Evolutionary conservation across 2,329 filamentous ascomycete species (phyloP), one percentile per base, ranked within the genome.

Genomic region (Fusarium duplospermum): DNA sequence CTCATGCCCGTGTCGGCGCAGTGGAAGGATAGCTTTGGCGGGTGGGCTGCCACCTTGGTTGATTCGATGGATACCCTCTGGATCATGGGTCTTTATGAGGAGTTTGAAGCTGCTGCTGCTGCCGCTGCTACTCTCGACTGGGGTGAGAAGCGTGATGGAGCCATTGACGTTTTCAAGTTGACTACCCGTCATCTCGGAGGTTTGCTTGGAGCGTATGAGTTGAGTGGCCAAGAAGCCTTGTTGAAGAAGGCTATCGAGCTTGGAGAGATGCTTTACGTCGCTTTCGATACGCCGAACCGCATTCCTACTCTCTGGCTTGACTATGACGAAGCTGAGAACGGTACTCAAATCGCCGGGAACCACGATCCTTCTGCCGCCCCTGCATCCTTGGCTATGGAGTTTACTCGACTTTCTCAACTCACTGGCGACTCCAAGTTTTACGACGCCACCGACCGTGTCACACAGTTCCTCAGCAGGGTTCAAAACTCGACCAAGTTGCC

Each of bases 381-480:
- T 1, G 92, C 92, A n/a, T 93, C 92, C 2, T 83, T 95, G 52
- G 91, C 90, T 10, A 82, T 96, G 77, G 93, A 95, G 78, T 94
- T 96, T 79, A 94, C 92, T 1, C 86, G 92, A 6, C 85, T 96
- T 45, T 91, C 92, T 9, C 93, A 95, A 81, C 83, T 95, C 35
- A 94, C 93, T 0, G 90, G 90, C 38, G 87, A 95, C 68, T 82
- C 88, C 60, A 94, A 92, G 79, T 96, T 93, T 82, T 95, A 92
- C 79, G 93, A 95, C 79, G 93, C 93, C 1, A 88, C 94, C 65
- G 91, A 92, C 66, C 89, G 93, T 11, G 90, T 97, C 57, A 93
- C 92, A 10, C 88, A 92, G 66, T 88, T 91, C 24, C 86, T 97
- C n/a, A 87, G 92, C 62, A 84, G 86, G 42, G 89, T 89, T 62